phyloP scores from a whole-genome alignment of 2,329 filamentous ascomycete genomes.

The Volutella citrinella region DNA sequence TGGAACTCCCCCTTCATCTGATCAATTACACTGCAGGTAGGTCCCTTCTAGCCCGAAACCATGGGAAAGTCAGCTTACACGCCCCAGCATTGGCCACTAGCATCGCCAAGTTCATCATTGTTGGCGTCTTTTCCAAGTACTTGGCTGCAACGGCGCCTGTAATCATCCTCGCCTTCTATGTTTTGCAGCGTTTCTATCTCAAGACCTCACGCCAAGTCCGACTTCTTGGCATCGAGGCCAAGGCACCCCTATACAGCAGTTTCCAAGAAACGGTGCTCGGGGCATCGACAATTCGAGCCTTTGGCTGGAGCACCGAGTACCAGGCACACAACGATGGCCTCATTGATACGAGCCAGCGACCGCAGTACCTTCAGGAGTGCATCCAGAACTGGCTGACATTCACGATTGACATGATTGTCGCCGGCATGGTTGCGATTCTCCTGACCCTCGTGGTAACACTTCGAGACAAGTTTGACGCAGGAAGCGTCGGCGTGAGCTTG shows the following conservation, averaged over 20 bases:
- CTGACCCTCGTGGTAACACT: conserved; percentile 44
- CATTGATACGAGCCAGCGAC: conserved; percentile 34
- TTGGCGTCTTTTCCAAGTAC: conserved; percentile 33
- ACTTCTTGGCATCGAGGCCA: conserved; percentile 28
- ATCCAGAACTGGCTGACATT: conserved; percentile 50
- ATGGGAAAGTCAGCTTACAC: too few species aligned
- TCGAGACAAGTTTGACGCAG: conserved; percentile 5
- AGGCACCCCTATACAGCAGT: conserved; percentile 26
- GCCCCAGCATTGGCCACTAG: not conserved
- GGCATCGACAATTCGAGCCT: conserved; percentile 31
- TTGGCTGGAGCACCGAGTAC: conserved; percentile 26
- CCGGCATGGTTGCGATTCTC: conserved; percentile 42
- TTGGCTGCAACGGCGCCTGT: conserved; percentile 45
- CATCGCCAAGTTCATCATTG: not conserved
- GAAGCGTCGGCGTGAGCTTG: conserved; percentile 26
- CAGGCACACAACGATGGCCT: conserved; percentile 11
- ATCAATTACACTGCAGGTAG: too few species aligned
- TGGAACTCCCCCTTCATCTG: conserved; percentile 32
- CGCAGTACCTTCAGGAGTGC: conserved; percentile 40
- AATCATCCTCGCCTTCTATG: conserved; percentile 16
- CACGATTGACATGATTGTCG: conserved; percentile 44
- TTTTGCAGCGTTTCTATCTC: conserved; percentile 30
- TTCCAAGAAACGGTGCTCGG: conserved; percentile 27
- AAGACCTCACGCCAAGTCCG: conserved; percentile 30
- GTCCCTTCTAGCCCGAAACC: not conserved